Base-by-base conservation (phyloP, 1,139 yeast genomes). In the Magnusiomyces paraingens region DNA sequence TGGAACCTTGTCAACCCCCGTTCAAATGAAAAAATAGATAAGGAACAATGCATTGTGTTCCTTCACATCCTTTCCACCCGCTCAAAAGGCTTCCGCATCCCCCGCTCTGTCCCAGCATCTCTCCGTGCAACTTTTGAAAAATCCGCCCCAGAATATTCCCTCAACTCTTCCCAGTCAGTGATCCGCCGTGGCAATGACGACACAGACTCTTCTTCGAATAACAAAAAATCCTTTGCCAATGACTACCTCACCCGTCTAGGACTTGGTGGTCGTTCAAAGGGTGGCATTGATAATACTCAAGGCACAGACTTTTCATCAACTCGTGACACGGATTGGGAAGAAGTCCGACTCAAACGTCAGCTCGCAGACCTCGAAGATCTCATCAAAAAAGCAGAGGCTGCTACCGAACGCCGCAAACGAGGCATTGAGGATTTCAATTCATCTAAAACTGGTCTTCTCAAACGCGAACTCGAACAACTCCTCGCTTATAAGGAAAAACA, bases 1-100 rank as follows among this genome's bases (percentile, higher is more conserved):
- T 93, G 99, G 98, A 89, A 88, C 67, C 74, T 93, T 57, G 95
- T 94, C 49, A 93, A 93, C 65, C 98, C 99, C 4, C 85, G 86
- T 64, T 82, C 86, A 48, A 81, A 83, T 54, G 90, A 86, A 64
- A 84, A 95, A 15, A 89, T 93, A 59, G 98, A 91, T 69, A 89
- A 86, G 64, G 98, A 93, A 70, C 99, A 94, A 68, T 84, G 90
- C 29, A 73, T 90, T 61, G 95, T 88, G 40, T 90, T 88, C 62
- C 75, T 93, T 61, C 99, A 93, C 70, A 89, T 91, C 61, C 77
- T 93, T 63, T 89, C 90, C 70, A 96, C 91, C 70, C 79, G 97
- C 62, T 87, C 89, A 58, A 84, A 84, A 65, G 96, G 96, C 38
- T 84, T 84, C 62, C 76, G 94, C 57, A 83, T 93, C 39, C 99